phyloP scores from a whole-genome alignment of 257 asterid species.

The Solanum chilense region DNA sequence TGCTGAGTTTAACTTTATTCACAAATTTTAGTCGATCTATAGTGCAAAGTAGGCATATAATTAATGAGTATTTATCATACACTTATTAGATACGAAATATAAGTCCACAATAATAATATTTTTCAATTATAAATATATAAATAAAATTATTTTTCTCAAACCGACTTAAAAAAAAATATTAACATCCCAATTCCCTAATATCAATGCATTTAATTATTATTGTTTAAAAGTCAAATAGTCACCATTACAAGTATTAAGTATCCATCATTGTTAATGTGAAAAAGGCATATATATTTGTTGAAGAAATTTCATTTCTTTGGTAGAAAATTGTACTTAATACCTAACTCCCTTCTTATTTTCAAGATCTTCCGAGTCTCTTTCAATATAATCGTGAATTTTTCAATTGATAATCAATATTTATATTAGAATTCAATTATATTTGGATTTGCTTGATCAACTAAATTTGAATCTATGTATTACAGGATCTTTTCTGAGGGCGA shows the following conservation, averaged over 20 bases:
- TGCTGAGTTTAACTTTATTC: not conserved
- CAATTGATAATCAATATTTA: fast-evolving
- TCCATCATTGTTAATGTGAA: not conserved
- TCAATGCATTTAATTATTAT: not conserved
- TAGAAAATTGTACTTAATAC: not conserved
- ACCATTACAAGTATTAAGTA: not conserved
- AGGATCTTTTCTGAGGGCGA: fast-evolving
- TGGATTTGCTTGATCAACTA: not conserved
- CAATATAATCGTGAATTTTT: not conserved
- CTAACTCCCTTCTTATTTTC: not conserved
- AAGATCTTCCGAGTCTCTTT: not conserved
- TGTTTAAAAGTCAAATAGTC: not conserved
- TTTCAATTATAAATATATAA: too few species aligned
- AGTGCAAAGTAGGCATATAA: not conserved
- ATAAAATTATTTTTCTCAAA: not conserved
- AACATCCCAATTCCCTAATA: not conserved
- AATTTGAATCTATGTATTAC: fast-evolving
- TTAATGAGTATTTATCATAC: not conserved
- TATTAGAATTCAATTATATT: not conserved
- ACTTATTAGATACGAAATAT: not conserved
- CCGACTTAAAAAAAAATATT: too few species aligned
- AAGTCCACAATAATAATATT: not conserved
- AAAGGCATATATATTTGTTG: not conserved
- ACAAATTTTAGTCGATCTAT: not conserved
- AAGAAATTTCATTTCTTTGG: not conserved